Evolutionary conservation across 2,329 filamentous ascomycete genomes (phyloP).

Genomic region (Sporothrix mexicana): DNA sequence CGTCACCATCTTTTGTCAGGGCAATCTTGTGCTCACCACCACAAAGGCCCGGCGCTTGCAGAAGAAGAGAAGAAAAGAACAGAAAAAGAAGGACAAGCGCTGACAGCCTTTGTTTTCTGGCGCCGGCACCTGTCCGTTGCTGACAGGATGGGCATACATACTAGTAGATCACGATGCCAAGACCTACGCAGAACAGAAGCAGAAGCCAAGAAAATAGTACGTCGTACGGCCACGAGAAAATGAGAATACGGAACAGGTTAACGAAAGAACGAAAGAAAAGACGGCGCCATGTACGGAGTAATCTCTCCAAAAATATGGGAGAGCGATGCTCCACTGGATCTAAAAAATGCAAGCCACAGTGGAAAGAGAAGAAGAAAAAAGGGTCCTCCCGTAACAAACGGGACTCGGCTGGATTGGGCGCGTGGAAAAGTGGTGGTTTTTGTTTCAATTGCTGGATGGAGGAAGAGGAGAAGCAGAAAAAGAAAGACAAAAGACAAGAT

Average conservation of each 20-base stretch:
- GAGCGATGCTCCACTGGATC: constrained; percentile 21
- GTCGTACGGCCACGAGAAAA: not conserved
- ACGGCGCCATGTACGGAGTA: constrained; percentile 6
- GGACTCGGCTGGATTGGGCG: not conserved
- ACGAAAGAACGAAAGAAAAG: not conserved
- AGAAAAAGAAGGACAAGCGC: not conserved
- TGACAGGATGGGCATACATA: too few species aligned
- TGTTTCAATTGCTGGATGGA: not conserved
- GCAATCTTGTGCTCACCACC: constrained; percentile 3
- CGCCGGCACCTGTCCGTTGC: not conserved
- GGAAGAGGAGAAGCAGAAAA: not conserved
- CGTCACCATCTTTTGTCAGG: not conserved
- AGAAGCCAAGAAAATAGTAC: not conserved
- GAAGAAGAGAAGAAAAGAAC: not conserved
- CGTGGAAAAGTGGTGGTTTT: constrained; percentile 1
- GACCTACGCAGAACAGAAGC: too few species aligned
- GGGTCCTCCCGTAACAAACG: not conserved
- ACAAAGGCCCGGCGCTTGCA: not conserved
- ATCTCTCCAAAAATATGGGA: not conserved
- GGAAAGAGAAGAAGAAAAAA: not conserved
- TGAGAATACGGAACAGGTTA: not conserved
- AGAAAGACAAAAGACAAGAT: not conserved
- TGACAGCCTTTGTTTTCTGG: not conserved
- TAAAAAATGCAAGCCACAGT: not conserved
- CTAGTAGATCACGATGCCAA: not conserved